Base-by-base conservation (phyloP, 2,329 filamentous ascomycete genomes). In the Penicillium corylophilum region DNA sequence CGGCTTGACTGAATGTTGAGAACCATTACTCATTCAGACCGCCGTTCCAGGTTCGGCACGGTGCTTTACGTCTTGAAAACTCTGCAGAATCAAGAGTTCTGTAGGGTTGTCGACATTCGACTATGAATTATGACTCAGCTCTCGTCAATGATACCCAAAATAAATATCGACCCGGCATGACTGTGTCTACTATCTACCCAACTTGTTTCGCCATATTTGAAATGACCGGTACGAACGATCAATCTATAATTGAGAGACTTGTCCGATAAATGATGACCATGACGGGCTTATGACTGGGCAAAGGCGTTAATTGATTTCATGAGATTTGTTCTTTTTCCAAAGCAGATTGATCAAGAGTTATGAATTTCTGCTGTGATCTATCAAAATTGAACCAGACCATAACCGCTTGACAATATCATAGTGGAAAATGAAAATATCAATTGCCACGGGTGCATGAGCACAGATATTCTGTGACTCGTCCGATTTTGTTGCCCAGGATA, bases 121-220 rank as follows among this genome's bases (percentile, higher is more conserved):
- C 22, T 29, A 48, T 5, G 29, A 53, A n/a, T 39, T 22, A 53
- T 38, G 50, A 55, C 45, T 44, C 15, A 47, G 39, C 6, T 26
- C n/a, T 22, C 26, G n/a, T 46, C 22, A 29, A 36, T 40, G 22
- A 20, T 36, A 46, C 35, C 35, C 35, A 13, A 20, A 29, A 23
- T n/a, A 39, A 40, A 23, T 18, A 5, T 43, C n/a, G 10, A 15
- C 41, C 29, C 23, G 16, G 10, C 16, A 38, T 4, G 5, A 38
- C 16, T 10, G 35, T 20, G 16, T 20, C 20, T 13, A 5, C 18
- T n/a, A 28, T n/a, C n/a, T n/a, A n/a, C n/a, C n/a, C 13, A 13
- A 42, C 2, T 5, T 22, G 13, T 5, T 42, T 26, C 15, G 22
- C 8, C 10, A n/a, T 42, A n/a, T 18, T 43, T 20, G 16, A 26